These are phyloP conservation scores for Crucibulum laeve DNA, from an alignment of 768 basidiomycete species.

Conservation along the genomic window DNA sequence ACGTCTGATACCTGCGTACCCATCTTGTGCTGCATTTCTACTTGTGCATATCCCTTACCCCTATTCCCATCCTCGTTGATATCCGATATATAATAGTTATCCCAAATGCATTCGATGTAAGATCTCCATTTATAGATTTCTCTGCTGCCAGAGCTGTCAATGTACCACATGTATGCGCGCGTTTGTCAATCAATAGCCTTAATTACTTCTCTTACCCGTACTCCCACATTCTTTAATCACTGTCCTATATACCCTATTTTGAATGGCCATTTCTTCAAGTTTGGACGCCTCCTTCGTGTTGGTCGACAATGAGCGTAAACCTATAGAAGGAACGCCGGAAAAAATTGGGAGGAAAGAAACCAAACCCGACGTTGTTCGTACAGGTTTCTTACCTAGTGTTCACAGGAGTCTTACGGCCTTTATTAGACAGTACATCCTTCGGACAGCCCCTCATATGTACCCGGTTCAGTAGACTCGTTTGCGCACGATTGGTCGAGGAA, in stretches of 20 bases:
- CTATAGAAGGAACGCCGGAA: not conserved
- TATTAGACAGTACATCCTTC: constrained; percentile 41
- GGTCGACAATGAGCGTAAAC: constrained; percentile 24
- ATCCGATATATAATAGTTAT: no score
- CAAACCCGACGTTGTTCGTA: not conserved
- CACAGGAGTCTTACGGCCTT: not conserved
- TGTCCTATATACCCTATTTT: not conserved
- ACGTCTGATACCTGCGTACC: no score
- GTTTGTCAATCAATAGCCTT: no score
- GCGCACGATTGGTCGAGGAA: constrained; percentile 70
- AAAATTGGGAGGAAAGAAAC: not conserved
- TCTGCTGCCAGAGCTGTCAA: no score
- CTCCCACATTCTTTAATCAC: not conserved
- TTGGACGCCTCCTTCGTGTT: constrained; percentile 47
- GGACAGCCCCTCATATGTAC: constrained; percentile 31
- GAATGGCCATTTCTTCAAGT: constrained; percentile 24
- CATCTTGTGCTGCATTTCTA: no score
- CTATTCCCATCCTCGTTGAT: no score
- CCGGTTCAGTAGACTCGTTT: constrained; percentile 46
- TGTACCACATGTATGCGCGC: no score
- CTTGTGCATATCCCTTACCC: no score
- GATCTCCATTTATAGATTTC: no score
- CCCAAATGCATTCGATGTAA: no score
- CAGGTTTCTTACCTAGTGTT: not conserved
- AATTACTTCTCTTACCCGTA: no score